These are phyloP conservation scores for Neurospora discreta DNA, from an alignment of 495 filamentous ascomycete species.

Conservation along the genomic window DNA sequence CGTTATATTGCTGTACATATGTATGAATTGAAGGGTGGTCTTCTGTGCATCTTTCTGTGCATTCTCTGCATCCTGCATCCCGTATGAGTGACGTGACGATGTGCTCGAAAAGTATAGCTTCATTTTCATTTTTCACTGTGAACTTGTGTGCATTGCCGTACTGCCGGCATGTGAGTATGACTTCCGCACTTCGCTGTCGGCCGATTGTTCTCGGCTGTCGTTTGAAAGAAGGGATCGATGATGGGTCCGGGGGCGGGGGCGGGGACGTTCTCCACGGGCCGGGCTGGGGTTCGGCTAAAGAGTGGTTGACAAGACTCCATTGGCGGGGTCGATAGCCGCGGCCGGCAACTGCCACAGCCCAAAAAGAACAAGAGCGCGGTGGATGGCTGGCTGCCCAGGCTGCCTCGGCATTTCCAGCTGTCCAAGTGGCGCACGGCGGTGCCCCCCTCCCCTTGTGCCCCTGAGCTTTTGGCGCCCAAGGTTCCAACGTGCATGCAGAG, in stretches of 20 bases:
- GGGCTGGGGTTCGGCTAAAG: background rate
- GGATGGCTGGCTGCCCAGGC: background rate
- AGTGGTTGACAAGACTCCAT: background rate
- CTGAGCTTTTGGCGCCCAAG: background rate
- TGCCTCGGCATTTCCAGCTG: constrained; percentile 3
- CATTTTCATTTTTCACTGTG: background rate
- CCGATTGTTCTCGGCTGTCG: background rate
- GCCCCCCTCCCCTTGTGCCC: background rate
- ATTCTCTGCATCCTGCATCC: background rate
- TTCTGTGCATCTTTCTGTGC: background rate
- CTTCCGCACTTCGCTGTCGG: background rate
- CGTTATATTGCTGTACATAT: background rate
- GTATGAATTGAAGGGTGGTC: background rate
- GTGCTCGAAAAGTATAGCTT: background rate
- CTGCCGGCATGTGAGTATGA: background rate
- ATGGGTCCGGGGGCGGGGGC: background rate
- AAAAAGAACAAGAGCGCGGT: background rate
- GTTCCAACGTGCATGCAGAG: background rate
- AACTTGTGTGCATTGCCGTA: background rate
- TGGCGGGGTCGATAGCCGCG: background rate
- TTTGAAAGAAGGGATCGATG: background rate
- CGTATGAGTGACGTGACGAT: background rate
- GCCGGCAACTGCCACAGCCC: background rate
- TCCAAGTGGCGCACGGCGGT: background rate
- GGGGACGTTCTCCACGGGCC: background rate